These are phyloP conservation scores for Ensete glaucum DNA, from an alignment of 176 grass and related monocot species.

Conservation along the genomic window DNA sequence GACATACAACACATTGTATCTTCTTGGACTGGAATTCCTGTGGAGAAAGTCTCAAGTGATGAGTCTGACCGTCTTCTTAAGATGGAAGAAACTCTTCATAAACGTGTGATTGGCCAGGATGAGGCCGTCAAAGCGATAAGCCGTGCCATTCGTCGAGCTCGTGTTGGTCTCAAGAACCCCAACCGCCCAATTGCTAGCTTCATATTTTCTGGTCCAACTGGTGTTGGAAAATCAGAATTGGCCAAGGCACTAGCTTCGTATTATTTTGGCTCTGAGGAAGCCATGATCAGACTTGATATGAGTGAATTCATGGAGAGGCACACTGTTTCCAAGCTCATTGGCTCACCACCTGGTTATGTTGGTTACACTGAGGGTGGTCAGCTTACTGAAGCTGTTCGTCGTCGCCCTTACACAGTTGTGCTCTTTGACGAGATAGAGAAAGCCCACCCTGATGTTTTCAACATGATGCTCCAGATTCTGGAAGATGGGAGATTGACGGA, in stretches of 20 bases:
- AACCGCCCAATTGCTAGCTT: conserved; percentile 88
- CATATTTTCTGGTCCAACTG: conserved; percentile 86
- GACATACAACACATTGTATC: conserved; percentile 94
- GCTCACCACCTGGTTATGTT: conserved; percentile 55
- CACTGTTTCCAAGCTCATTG: conserved; percentile 50
- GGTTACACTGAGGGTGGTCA: conserved; percentile 94
- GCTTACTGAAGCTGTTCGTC: conserved; percentile 70
- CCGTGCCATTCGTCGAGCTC: conserved; percentile 73
- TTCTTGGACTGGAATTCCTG: conserved; percentile 87
- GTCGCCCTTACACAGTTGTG: no score
- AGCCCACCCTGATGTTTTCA: conserved; percentile 73
- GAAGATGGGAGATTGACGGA: conserved; percentile 85
- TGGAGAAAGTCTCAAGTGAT: conserved; percentile 79
- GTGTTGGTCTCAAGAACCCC: conserved; percentile 82
- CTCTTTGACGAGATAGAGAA: no score
- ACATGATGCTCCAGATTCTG: conserved; percentile 97
- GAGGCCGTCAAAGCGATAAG: conserved; percentile 88
- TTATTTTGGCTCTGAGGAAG: conserved; percentile 85
- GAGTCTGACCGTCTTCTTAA: conserved; percentile 81
- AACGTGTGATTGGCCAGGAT: conserved; percentile 80
- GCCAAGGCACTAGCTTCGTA: conserved; percentile 70
- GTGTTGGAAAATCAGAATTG: conserved; percentile 92
- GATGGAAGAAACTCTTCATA: conserved; percentile 87
- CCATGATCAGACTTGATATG: conserved; percentile 96
- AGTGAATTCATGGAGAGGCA: conserved; percentile 95